Percentiles rank a stretch among this genome's conserved stretches.
Conservation (phyloP, 2,329 filamentous ascomycete species). For the Hirsutella minnesotensis region DNA sequence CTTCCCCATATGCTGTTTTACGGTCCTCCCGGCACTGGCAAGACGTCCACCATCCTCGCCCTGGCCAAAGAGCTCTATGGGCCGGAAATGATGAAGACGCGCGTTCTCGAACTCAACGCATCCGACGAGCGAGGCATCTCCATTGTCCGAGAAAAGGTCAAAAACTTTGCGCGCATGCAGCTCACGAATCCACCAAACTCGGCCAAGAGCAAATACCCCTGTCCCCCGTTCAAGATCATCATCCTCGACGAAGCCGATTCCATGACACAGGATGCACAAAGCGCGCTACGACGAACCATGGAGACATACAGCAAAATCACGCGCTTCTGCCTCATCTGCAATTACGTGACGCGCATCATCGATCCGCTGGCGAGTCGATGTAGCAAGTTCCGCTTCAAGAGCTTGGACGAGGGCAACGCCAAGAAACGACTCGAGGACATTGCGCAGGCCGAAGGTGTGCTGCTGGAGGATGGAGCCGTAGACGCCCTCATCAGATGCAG, state of each 20-base stretch:
- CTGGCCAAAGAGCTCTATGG: slow-evolving; percentile 96
- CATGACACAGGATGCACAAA: slow-evolving; percentile 98
- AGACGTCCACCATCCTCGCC: slow-evolving; percentile 94
- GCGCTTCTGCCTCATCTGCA: slow-evolving; percentile 93
- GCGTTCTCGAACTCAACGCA: slow-evolving; percentile 97
- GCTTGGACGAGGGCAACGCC: slow-evolving; percentile 76
- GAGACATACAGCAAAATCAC: slow-evolving; percentile 96
- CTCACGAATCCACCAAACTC: slow-evolving; percentile 68
- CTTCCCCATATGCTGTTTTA: slow-evolving; percentile 99
- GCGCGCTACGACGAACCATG: slow-evolving; percentile 87
- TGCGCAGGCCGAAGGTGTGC: slow-evolving; percentile 65
- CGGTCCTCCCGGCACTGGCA: slow-evolving; percentile 91
- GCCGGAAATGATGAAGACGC: slow-evolving; percentile 80
- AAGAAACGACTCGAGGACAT: slow-evolving; percentile 71
- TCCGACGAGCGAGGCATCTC: slow-evolving; percentile 97
- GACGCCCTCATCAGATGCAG: slow-evolving; percentile 77
- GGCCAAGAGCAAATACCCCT: slow-evolving; percentile 66
- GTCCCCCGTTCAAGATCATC: slow-evolving; percentile 97
- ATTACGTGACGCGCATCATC: slow-evolving; percentile 97
- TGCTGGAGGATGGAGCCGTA: slow-evolving; percentile 64
- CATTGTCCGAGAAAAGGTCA: slow-evolving; percentile 96
- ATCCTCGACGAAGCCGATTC: slow-evolving; percentile 96
- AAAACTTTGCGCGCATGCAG: slow-evolving; percentile 94
- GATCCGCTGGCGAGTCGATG: slow-evolving; percentile 89
- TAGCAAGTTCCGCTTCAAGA: slow-evolving; percentile 97